Evolutionary conservation across 139 green algal genomes (phyloP), one percentile per base, ranked within the genome.

Genomic region (Eudorina sp.): DNA sequence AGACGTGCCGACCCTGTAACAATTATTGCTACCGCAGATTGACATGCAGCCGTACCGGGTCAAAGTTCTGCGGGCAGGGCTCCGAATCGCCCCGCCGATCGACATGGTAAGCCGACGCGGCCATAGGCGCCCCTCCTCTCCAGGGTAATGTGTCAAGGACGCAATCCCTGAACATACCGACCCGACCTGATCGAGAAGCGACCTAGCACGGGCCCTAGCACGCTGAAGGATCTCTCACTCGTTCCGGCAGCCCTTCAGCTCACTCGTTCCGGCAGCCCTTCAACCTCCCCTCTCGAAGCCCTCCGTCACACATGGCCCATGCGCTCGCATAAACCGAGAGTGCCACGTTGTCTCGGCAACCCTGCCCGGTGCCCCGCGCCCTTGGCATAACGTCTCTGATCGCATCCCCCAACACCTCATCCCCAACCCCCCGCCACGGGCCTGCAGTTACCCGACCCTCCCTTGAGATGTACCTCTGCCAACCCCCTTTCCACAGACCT

Each of bases 11-110:
- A n/a, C n/a, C n/a, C n/a, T n/a, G n/a, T n/a, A n/a, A n/a, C n/a
- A n/a, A n/a, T n/a, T n/a, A n/a, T 43, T 13, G 64, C n/a, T 29
- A 21, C 21, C 41, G 40, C 75, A 84, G 77, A 41, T 84, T 36
- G 36, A 84, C 25, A 53, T 84, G 53, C 53, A 84, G 8, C 77
- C 77, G 0, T 84, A 84, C 53, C 53, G 19, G 3, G 77, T 84
- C 53, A 84, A 84, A 53, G 77, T 84, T 53, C 55, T 84, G 36
- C 34, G 53, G 1, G 51, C 77, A 0, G 77, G 77, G 7, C 53
- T 84, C 9, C 34, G 53, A 4, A 53, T 84, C 19, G 53, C 53
- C 5, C 16, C 51, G 5, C 77, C 77, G 4, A 25, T 48, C 1
- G 53, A 72, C 38, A 41, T 73, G 75, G 45, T 82, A 46, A 64